Evolutionary conservation across 179 eudicot genomes (phyloP), one percentile per base, ranked within the genome.

Genomic region (Drosera spatulata): DNA sequence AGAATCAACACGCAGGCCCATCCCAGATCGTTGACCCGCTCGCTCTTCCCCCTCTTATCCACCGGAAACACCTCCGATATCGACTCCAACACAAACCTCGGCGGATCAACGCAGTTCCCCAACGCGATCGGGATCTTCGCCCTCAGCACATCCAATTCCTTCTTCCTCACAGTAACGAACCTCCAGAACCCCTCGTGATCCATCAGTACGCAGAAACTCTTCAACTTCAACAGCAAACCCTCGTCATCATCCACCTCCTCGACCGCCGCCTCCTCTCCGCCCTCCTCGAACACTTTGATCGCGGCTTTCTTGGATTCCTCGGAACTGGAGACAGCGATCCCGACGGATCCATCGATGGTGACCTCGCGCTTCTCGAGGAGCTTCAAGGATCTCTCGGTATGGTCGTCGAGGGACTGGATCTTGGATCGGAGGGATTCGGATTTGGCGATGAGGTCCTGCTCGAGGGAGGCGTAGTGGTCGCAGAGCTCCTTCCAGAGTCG

Each of bases 401-500:
- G 75, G 14, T 68, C 12, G 51, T 90, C 86, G 3, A 93, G 75
- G 45, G 81, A 60, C 10, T 69, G 70, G 70, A 83, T 56, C 68
- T 93, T 85, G 51, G 69, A 74, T 65, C 73, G 80, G 51, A 93
- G 72, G 0, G 89, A 82, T 12, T 78, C 83, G 6, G 95, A 85
- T 58, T 90, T 86, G 15, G 60, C 65, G 41, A 69, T 70, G 33
- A 93, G 80, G 57, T 76, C 79, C 22, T 85, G 82, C 53, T 93
- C 97, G 41, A 93, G 84, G 6, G 71, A 66, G 11, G 82, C 69
- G 81, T 86, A 93, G 76, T 93, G 99, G 61, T 89, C 97, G 50
- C 97, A 83, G 51, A 90, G 94, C 66, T 94, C 99, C 63, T 94
- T 94, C 99, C 99, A 94, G 2, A 94, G 83, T 0, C 90, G 88